Percentiles rank a stretch among this genome's conserved stretches.
These are phyloP conservation scores for Aspergillus flavus DNA, from an alignment of 2,329 filamentous ascomycete species.

Conservation along the genomic window DNA sequence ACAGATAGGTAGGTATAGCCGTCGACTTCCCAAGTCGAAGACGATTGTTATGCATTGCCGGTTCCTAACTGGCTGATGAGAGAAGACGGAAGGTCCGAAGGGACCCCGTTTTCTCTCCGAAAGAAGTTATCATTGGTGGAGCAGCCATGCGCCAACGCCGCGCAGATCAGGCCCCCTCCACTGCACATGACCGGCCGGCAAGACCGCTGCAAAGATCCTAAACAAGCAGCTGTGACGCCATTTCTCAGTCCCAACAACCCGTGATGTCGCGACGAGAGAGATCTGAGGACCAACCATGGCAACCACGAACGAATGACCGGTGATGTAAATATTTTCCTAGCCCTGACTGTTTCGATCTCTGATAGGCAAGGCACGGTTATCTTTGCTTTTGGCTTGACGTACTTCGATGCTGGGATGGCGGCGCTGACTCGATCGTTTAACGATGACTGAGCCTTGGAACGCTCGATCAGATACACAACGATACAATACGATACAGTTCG, in stretches of 20 bases:
- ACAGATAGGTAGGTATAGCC: not conserved
- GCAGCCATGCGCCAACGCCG: slow-evolving; percentile 11
- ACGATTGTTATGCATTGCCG: not conserved
- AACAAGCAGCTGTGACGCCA: slow-evolving; percentile 28
- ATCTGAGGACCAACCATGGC: slow-evolving; percentile 8
- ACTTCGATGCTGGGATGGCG: not conserved
- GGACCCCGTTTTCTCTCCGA: slow-evolving; percentile 14
- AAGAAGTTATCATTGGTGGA: slow-evolving; percentile 18
- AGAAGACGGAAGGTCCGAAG: slow-evolving; percentile 15
- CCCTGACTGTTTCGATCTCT: slow-evolving; percentile 1
- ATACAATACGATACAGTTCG: slow-evolving; percentile 2
- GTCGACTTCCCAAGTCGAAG: not conserved
- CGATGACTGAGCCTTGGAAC: not conserved
- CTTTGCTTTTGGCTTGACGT: slow-evolving; percentile 1
- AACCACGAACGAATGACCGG: slow-evolving; percentile 11
- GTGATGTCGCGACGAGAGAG: slow-evolving; percentile 16
- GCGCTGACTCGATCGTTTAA: not conserved
- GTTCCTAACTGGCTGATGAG: slow-evolving; percentile 2
- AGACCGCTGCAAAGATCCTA: slow-evolving; percentile 24
- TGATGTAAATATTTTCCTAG: slow-evolving; percentile 16
- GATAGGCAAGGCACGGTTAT: not conserved
- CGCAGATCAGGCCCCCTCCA: slow-evolving; percentile 11
- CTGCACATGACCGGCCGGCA: slow-evolving; percentile 21
- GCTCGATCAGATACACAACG: not conserved
- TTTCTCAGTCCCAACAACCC: slow-evolving; percentile 19